phyloP scores from a whole-genome alignment of 306 rosid species.

The Arachis stenosperma region DNA sequence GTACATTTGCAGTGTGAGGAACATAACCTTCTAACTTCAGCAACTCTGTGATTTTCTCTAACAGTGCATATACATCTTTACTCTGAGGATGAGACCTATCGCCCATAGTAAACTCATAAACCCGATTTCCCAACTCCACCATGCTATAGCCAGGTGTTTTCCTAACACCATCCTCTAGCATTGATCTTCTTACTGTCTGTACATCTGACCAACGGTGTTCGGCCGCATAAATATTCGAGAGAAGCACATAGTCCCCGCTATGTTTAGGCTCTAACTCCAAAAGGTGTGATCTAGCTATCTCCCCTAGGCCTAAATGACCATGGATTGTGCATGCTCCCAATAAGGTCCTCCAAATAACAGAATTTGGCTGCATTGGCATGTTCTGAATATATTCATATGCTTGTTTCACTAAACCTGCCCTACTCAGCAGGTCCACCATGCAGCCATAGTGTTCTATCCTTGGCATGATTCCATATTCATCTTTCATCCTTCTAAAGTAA shows the following conservation, averaged over 20 bases:
- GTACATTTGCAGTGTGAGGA: slow-evolving; percentile 60
- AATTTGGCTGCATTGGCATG: slow-evolving; percentile 60
- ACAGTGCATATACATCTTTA: slow-evolving; percentile 49
- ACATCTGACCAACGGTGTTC: slow-evolving; percentile 61
- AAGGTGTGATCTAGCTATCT: slow-evolving; percentile 56
- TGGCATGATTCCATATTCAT: slow-evolving; percentile 51
- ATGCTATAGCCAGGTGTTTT: slow-evolving; percentile 63
- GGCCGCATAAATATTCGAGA: slow-evolving; percentile 63
- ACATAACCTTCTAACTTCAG: slow-evolving; percentile 64
- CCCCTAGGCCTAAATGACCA: slow-evolving; percentile 53
- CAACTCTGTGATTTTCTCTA: slow-evolving; percentile 53
- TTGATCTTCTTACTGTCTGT: slow-evolving; percentile 51
- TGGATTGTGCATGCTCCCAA: slow-evolving; percentile 61
- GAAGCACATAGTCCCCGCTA: slow-evolving; percentile 67
- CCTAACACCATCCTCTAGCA: slow-evolving; percentile 57
- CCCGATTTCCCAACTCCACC: slow-evolving; percentile 60
- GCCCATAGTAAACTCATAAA: slow-evolving; percentile 61
- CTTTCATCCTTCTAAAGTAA: slow-evolving; percentile 55
- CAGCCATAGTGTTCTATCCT: slow-evolving; percentile 66
- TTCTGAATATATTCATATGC: slow-evolving; percentile 58
- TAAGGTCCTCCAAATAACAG: slow-evolving; percentile 62
- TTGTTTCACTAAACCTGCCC: slow-evolving; percentile 59
- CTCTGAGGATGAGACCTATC: slow-evolving; percentile 63
- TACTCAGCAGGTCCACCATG: slow-evolving; percentile 63
- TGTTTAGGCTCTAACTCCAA: slow-evolving; percentile 55